Evolutionary conservation across 2,329 filamentous ascomycete species (phyloP).

Genomic region (Aureobasidium melanogenum): DNA sequence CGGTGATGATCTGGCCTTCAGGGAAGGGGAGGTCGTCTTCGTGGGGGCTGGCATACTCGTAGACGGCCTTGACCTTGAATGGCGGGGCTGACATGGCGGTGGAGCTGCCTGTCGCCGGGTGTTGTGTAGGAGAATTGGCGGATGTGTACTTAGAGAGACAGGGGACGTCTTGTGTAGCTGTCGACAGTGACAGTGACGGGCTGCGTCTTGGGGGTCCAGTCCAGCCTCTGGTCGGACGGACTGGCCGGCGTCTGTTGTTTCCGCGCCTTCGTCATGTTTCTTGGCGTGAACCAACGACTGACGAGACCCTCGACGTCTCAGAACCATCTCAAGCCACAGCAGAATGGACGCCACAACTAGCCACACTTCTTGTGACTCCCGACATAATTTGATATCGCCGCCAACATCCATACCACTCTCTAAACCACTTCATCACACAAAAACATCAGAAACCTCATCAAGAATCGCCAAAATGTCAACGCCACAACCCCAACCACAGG

Average conservation of each 20-base stretch:
- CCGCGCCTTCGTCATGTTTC: background rate
- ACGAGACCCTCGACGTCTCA: background rate
- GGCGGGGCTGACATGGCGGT: constrained; percentile 54
- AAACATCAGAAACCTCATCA: background rate
- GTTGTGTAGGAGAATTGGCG: background rate
- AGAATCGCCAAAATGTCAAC: background rate
- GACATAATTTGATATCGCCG: background rate
- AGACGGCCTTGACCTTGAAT: constrained; percentile 94
- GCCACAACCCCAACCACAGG: constrained; percentile 22
- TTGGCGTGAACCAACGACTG: background rate
- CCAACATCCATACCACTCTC: background rate
- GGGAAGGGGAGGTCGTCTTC: constrained; percentile 90
- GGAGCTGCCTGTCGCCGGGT: background rate
- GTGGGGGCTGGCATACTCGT: constrained; percentile 85
- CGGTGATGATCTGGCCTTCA: constrained; percentile 81
- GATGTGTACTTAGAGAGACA: background rate
- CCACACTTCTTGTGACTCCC: background rate
- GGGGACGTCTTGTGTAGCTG: background rate
- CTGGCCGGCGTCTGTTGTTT: background rate
- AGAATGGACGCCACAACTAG: background rate
- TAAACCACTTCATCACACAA: background rate
- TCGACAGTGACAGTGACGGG: too few species aligned
- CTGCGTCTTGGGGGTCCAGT: too few species aligned
- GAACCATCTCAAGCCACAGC: background rate
- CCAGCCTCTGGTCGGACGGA: background rate